Evolutionary conservation across 495 filamentous ascomycete genomes (phyloP).

Genomic region (Neurospora sp.): DNA sequence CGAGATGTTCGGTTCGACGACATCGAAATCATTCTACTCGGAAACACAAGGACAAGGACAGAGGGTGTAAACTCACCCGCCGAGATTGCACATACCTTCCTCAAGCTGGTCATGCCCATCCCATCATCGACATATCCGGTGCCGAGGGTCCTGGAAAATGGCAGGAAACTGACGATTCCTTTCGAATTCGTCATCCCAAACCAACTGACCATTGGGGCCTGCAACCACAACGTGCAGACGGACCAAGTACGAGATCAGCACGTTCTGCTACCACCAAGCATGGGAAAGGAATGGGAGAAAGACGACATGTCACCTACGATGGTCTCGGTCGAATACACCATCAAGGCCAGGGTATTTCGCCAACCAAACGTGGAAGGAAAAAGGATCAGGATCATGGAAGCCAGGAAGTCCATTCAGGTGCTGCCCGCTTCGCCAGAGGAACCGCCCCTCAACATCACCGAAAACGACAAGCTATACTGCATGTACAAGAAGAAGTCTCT

Average conservation of each 20-base stretch:
- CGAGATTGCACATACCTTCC: slow-evolving; percentile 48
- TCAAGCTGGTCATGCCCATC: slow-evolving; percentile 76
- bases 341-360: slow-evolving; percentile 49
- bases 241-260: slow-evolving; percentile 59
- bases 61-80: slow-evolving; percentile 33
- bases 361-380: slow-evolving; percentile 16
- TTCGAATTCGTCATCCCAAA: slow-evolving; percentile 84
- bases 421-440: slow-evolving; percentile 66
- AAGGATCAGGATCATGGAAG: slow-evolving; percentile 32
- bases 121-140: slow-evolving; percentile 56
- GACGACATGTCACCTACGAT: slow-evolving; percentile 82
- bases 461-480: slow-evolving; percentile 51
- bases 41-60: slow-evolving; percentile 37
- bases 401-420: slow-evolving; percentile 56
- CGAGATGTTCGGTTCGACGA: slow-evolving; percentile 66
- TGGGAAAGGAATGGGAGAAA: slow-evolving; percentile 55
- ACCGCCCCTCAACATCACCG: slow-evolving; percentile 59
- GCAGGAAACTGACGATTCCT: slow-evolving; percentile 58
- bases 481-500: slow-evolving; percentile 67
- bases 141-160: slow-evolving; percentile 57
- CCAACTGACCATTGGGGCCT: slow-evolving; percentile 49
- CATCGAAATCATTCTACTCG: slow-evolving; percentile 73
- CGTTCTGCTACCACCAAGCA: slow-evolving; percentile 65
- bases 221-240: slow-evolving; percentile 36
- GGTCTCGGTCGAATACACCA: slow-evolving; percentile 61